Conservation (phyloP, 805 yeast genomes). For the Lipomyces japonicus region DNA sequence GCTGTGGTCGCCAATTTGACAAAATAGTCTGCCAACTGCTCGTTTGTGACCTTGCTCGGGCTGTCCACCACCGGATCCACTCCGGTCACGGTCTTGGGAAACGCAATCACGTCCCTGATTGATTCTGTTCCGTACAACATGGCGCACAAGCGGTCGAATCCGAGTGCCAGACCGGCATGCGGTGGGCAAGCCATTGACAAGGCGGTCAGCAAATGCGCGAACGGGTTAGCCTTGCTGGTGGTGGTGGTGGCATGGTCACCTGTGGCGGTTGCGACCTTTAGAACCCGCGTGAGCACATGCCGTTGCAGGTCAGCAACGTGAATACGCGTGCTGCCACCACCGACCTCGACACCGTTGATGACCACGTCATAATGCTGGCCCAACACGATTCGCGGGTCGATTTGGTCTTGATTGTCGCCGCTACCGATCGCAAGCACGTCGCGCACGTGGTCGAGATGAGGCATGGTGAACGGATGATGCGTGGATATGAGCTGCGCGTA, state of each 20-base stretch:
- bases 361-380: conserved; percentile 96
- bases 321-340: conserved; percentile 95
- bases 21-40: conserved; percentile 55
- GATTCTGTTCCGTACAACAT: conserved; percentile 74
- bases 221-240: conserved; percentile 54
- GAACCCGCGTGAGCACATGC: conserved; percentile 61
- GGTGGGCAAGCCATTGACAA: conserved; percentile 94
- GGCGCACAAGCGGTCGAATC: conserved; percentile 89
- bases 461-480: conserved; percentile 98
- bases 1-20: too few relatives aligned
- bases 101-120: conserved; percentile 90
- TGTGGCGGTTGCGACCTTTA: conserved; percentile 46
- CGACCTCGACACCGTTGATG: conserved; percentile 89
- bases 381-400: conserved; percentile 43
- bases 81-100: conserved; percentile 90
- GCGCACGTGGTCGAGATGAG: conserved; percentile 58
- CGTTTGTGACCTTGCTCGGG: conserved; percentile 62
- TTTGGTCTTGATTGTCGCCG: background rate
- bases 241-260: background rate
- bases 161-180: conserved; percentile 95
- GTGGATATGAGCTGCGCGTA: conserved; percentile 53
- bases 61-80: conserved; percentile 82
- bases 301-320: conserved; percentile 80
- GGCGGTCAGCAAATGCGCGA: conserved; percentile 83
- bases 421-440: conserved; percentile 35